Percentiles rank a stretch among this genome's conserved stretches.
Evolutionary conservation across 768 basidiomycete genomes (phyloP).

Genomic region (Amanita rimosa): DNA sequence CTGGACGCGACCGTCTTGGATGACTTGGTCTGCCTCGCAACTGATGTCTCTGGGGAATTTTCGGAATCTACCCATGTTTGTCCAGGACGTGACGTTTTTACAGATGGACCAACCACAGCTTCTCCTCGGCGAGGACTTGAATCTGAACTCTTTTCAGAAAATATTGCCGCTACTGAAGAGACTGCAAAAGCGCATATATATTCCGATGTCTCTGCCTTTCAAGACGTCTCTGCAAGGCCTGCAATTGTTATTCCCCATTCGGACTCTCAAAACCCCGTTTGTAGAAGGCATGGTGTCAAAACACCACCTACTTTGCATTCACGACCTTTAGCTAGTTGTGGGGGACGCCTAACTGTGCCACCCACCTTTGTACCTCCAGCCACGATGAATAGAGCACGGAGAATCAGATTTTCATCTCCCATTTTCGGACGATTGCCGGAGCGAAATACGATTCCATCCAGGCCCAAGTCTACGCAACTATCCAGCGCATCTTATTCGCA

Average conservation of each 20-base stretch:
- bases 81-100: not conserved
- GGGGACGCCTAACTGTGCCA: not conserved
- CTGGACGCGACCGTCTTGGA: not conserved
- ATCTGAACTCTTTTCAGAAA: not conserved
- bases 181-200: not conserved
- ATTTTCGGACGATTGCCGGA: not conserved
- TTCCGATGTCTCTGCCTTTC: not conserved
- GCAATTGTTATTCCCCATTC: not conserved
- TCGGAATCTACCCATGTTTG: too few relatives aligned
- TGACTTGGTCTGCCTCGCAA: not conserved
- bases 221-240: not conserved
- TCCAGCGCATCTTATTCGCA: not conserved
- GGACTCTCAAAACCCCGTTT: not conserved
- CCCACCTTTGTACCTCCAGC: not conserved
- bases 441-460: not conserved
- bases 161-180: too few relatives aligned
- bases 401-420: not conserved
- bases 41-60: not conserved
- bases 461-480: not conserved
- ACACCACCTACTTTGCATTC: not conserved
- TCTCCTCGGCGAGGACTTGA: not conserved
- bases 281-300: not conserved
- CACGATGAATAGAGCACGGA: not conserved
- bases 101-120: not conserved
- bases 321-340: not conserved